Conservation (phyloP, 2,329 filamentous ascomycete species). For the Didymella keratinophila region DNA sequence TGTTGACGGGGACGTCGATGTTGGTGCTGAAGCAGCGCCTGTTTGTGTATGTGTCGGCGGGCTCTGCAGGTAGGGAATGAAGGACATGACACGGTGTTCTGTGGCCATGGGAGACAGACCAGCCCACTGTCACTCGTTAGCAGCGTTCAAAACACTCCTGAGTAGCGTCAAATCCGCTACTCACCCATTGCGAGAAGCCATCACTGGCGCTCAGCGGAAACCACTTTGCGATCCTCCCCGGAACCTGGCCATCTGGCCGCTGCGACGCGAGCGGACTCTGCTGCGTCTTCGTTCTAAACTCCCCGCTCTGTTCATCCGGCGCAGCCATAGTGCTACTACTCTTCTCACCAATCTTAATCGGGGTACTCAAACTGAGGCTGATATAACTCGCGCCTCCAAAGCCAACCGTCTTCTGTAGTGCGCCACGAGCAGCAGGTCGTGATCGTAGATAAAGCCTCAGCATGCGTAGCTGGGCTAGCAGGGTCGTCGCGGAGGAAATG, state of each 20-base stretch:
- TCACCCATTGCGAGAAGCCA: conserved; percentile 88
- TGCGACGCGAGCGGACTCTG: conserved; percentile 60
- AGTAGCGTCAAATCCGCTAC: conserved; percentile 44
- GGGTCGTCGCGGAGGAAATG: conserved; percentile 42
- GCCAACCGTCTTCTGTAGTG: conserved; percentile 38
- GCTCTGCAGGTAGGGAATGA: conserved; percentile 80
- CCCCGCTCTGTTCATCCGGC: conserved; percentile 30
- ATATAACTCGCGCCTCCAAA: conserved; percentile 46
- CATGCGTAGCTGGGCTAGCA: conserved; percentile 44
- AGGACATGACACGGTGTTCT: conserved; percentile 86
- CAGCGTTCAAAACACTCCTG: background rate
- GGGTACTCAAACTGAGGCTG: conserved; percentile 39
- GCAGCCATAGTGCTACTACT: conserved; percentile 42
- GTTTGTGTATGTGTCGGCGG: conserved; percentile 74
- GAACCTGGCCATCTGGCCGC: conserved; percentile 48
- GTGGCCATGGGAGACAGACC: conserved; percentile 81
- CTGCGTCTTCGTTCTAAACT: conserved; percentile 45
- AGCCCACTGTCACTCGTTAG: conserved; percentile 65
- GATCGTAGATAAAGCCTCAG: conserved; percentile 37
- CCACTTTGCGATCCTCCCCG: conserved; percentile 54
- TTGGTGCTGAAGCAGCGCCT: conserved; percentile 61
- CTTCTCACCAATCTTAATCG: conserved; percentile 38
- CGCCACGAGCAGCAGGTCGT: conserved; percentile 31
- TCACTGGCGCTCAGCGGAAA: conserved; percentile 94
- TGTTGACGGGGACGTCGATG: conserved; percentile 52